These are phyloP conservation scores for Trichosporon asahii DNA, from an alignment of 1,284 basidiomycete species.

Conservation along the genomic window DNA sequence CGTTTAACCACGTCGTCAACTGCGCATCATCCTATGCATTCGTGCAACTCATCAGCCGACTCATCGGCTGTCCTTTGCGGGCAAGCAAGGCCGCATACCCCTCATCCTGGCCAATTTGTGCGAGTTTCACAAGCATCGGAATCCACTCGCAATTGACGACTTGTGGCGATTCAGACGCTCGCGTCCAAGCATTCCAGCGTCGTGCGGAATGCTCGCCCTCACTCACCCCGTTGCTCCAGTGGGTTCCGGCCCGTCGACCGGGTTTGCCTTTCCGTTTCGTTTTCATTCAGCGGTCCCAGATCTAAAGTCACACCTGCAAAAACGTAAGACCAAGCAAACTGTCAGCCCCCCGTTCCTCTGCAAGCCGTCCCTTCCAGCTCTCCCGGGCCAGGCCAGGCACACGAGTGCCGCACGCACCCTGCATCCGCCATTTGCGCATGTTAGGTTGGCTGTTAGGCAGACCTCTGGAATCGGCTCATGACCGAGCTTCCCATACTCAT, in stretches of 20 bases:
- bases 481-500: background rate
- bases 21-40: background rate
- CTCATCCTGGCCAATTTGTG: background rate
- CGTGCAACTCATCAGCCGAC: background rate
- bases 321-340: background rate
- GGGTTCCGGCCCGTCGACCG: background rate
- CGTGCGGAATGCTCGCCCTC: background rate
- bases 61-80: background rate
- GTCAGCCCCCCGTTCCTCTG: background rate
- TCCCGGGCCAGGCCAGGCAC: background rate
- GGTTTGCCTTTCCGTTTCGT: background rate
- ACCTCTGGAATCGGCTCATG: background rate
- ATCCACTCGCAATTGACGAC: background rate
- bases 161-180: background rate
- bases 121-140: background rate
- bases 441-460: background rate
- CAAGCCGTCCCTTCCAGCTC: background rate
- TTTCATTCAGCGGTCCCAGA: background rate
- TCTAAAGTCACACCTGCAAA: background rate
- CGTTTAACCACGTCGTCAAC: background rate
- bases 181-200: background rate
- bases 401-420: background rate
- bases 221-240: background rate
- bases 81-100: background rate
- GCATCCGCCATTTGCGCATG: background rate